Percentiles rank a stretch among this genome's conserved stretches.
Evolutionary conservation across 257 asterid species (phyloP).

Genomic region (Solanum tacnaense): DNA sequence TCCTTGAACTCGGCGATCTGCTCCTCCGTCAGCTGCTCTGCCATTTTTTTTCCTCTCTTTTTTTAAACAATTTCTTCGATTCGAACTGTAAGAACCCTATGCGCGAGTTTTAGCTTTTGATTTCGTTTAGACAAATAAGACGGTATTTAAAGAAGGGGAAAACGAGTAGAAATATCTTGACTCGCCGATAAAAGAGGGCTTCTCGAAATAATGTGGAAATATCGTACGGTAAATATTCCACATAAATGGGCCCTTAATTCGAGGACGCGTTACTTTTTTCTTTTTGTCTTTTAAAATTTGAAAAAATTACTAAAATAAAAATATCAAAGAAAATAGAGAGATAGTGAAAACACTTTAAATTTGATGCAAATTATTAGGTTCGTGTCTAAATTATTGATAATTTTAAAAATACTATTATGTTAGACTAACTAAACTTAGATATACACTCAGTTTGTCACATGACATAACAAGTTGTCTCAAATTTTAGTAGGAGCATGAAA

Average conservation of each 20-base stretch:
- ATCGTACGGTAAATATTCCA: neutral
- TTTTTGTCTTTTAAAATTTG: neutral
- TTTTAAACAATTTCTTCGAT: neutral
- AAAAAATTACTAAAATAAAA: neutral
- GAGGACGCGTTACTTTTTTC: neutral
- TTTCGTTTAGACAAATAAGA: neutral
- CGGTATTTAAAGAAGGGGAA: neutral
- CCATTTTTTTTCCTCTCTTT: neutral
- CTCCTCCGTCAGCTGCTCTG: constrained; percentile 27
- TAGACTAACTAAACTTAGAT: too few relatives aligned
- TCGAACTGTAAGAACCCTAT: neutral
- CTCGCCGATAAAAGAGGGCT: neutral
- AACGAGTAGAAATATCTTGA: neutral
- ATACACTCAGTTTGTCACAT: neutral
- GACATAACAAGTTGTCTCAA: neutral
- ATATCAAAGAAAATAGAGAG: too few relatives aligned
- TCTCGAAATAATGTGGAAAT: neutral
- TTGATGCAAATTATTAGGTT: neutral
- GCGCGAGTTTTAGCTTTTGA: neutral
- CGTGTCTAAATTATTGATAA: accelerated
- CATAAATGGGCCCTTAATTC: neutral
- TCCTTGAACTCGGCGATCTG: constrained; percentile 37
- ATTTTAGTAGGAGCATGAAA: too few relatives aligned
- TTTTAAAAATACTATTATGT: too few relatives aligned
- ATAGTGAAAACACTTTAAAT: too few relatives aligned